Conservation (phyloP, 768 basidiomycete species). For the Mycena chlorophos region DNA sequence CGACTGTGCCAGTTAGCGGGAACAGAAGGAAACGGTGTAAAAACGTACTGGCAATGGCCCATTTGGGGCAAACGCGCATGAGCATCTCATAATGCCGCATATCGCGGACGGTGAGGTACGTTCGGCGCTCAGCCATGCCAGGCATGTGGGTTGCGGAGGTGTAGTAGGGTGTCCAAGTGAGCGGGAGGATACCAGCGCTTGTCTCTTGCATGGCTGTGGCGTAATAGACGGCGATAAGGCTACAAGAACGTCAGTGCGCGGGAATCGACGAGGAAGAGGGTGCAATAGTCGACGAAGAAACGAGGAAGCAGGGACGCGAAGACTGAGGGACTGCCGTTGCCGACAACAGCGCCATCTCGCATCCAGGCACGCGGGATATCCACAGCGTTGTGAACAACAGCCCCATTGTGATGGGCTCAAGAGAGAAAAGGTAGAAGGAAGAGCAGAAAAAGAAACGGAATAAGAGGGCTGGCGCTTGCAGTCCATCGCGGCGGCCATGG, state of each 20-base stretch:
- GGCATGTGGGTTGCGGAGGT: not conserved
- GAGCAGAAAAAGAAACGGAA: no score
- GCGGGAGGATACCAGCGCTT: slow-evolving; percentile 2
- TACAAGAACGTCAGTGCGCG: not conserved
- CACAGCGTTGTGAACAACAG: no score
- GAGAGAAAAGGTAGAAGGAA: no score
- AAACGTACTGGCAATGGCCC: slow-evolving; percentile 8
- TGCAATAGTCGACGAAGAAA: not conserved
- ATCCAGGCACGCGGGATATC: no score
- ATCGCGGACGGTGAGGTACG: slow-evolving; percentile 8
- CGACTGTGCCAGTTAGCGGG: slow-evolving; percentile 2
- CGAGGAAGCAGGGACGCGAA: not conserved
- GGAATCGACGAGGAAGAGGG: not conserved
- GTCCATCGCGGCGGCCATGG: no score
- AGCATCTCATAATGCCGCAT: slow-evolving; percentile 4
- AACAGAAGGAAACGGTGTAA: not conserved
- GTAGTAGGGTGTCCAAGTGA: slow-evolving; percentile 2
- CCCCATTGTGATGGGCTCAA: no score
- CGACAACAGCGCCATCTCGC: no score
- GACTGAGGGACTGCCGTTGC: no score
- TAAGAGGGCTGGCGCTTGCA: no score
- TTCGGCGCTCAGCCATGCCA: not conserved
- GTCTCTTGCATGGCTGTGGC: not conserved
- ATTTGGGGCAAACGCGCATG: slow-evolving; percentile 15
- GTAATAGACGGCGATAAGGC: slow-evolving; percentile 13